Evolutionary conservation across 225 moss, liverwort and hornwort genomes (phyloP), one percentile per base, ranked within the genome.

Genomic region (Sphagnum contortum): DNA sequence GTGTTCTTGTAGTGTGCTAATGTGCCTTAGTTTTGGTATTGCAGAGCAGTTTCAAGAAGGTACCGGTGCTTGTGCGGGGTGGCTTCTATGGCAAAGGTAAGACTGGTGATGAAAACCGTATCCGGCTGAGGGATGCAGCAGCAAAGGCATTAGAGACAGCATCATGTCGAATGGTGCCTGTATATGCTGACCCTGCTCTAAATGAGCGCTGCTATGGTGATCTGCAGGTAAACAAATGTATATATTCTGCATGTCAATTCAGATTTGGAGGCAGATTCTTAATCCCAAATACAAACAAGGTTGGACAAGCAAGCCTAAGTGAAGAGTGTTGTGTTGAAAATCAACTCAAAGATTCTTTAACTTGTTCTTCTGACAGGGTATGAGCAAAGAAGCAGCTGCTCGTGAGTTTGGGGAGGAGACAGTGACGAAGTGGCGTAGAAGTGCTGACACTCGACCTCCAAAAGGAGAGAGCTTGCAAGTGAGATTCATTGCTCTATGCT

Each of bases 381-480:
- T 90, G 76, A 90, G 78, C 48, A 90, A 90, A 73, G 71, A 81
- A 68, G 87, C 84, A 61, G 89, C 89, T 47, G 71, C 67, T 49
- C 72, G 64, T 29, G 83, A 94, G 75, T 94, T 94, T 66, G 94
- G 94, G 59, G 83, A 73, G 71, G 89, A 84, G 45, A 76, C 71
- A 29, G 94, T 94, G 65, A 77, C 68, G 46, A 88, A 67, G 52
- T 94, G 94, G 94, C 85, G 94, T 59, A 81, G 94, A 76, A 94
- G 94, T 71, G 79, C 87, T 59, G 94, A 94, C 60, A 94, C 94
- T 0, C 78, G 94, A 71, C 94, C 94, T 64, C 91, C 94, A n/a
- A 83, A 89, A 64, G 94, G 94, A 62, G 94, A 94, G 78, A 94
- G 94, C 69, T 88, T 94, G 79, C 89, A 94, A 79, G 94, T 91